These are phyloP conservation scores for Setomelanomma holmii DNA, from an alignment of 2,329 filamentous ascomycete species.

Conservation along the genomic window DNA sequence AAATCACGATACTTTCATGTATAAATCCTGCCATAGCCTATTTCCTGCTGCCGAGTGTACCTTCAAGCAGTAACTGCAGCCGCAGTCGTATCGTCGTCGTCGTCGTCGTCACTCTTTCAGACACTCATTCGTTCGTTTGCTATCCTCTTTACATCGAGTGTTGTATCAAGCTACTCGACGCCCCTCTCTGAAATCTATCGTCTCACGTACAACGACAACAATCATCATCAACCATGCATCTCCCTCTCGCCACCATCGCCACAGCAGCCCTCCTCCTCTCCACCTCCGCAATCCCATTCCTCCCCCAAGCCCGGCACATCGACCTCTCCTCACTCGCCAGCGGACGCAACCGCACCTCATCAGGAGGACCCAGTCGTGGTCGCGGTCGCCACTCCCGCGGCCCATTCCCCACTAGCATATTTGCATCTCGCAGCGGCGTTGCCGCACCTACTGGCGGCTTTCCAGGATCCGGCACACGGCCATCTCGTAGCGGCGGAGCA, in stretches of 20 bases:
- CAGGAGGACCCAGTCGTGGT: background rate
- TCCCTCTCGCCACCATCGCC: constrained; percentile 28
- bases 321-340: background rate
- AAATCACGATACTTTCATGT: background rate
- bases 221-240: constrained; percentile 25
- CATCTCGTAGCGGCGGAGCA: background rate
- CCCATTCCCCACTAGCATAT: background rate
- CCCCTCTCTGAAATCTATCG: too few relatives aligned
- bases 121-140: too few relatives aligned
- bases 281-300: constrained; percentile 23
- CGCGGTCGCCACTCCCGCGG: background rate
- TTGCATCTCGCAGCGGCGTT: background rate
- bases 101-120: too few relatives aligned
- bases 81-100: too few relatives aligned
- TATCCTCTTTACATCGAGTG: background rate
- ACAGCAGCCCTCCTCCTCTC: constrained; percentile 26
- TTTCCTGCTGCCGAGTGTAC: too few relatives aligned
- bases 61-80: too few relatives aligned
- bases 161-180: background rate
- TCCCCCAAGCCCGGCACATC: background rate
- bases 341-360: background rate
- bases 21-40: background rate
- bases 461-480: background rate
- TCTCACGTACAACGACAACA: background rate
- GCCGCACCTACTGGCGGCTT: background rate